Evolutionary conservation across 176 grass and related monocot species (phyloP), one percentile per base, ranked within the genome.

Genomic region (Aegilops sharonensis): DNA sequence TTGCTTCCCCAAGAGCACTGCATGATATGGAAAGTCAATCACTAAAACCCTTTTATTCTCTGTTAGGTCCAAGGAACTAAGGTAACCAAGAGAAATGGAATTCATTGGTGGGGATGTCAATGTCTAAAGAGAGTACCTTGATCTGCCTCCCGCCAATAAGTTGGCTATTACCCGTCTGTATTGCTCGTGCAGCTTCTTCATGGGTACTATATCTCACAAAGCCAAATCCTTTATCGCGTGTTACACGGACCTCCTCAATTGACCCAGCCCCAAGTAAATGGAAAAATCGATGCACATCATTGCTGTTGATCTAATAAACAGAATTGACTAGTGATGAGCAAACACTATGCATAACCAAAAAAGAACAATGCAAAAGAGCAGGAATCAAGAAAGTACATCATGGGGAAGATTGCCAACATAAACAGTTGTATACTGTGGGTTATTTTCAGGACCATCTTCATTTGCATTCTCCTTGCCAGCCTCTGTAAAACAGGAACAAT

Each of bases 1-100:
- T 99, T 99, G 89, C 91, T 99, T 73, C 97, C 97, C 97, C 97
- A 99, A 8, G 97, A 98, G 84, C 97, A 98, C 97, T 98, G 80
- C 74, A 87, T 52, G 54, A 43, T 32, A 75, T 37, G 20, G 31
- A 11, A 48, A 88, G 24, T 84, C n/a, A 87, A 31, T 59, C 64
- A 68, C 27, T 67, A 31, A 9, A 1, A 48, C 35, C 6, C n/a
- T 52, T 35, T 7, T 10, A 56, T 85, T 3, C 5, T 30, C 7
- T 18, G 48, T 52, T 75, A 20, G 9, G 24, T 43, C 11, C 8
- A 13, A 74, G 13, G 21, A 71, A 36, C 14, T 40, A 20, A 47
- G 21, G 43, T 29, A 45, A 31, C 60, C 39, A 12, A 3, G 12
- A 45, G 23, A 13, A 70, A 61, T 10, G 6, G 64, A 71, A 68